phyloP scores from a whole-genome alignment of 2,329 filamentous ascomycete species.

The Sphaerulina musiva region DNA sequence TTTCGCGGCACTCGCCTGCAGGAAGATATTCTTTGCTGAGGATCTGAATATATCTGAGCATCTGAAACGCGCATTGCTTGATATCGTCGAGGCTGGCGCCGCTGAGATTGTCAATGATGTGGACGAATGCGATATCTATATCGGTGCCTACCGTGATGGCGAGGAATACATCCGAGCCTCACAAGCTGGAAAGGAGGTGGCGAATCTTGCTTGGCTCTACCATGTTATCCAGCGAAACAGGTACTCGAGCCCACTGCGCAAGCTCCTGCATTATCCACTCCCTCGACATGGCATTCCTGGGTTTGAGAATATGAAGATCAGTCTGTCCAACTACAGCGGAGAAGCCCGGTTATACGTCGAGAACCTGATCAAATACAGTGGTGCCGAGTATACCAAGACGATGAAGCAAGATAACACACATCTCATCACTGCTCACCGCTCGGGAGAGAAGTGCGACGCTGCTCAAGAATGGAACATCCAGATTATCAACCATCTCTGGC shows the following conservation, averaged over 20 bases:
- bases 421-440: constrained; percentile 80
- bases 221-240: constrained; percentile 80
- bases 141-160: constrained; percentile 83
- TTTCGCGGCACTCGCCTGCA: constrained; percentile 70
- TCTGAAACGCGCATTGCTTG: constrained; percentile 60
- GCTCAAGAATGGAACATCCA: constrained; percentile 87
- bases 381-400: constrained; percentile 86
- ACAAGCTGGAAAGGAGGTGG: constrained; percentile 71
- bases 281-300: constrained; percentile 70
- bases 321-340: constrained; percentile 91
- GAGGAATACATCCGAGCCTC: constrained; percentile 70
- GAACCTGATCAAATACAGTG: constrained; percentile 76
- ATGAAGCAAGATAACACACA: constrained; percentile 95
- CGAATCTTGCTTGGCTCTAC: constrained; percentile 90
- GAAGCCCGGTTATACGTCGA: constrained; percentile 90
- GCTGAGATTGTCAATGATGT: constrained; percentile 62
- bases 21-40: constrained; percentile 66
- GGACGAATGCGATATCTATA: constrained; percentile 69
- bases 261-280: constrained; percentile 83
- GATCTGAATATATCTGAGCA: constrained; percentile 67
- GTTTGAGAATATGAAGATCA: constrained; percentile 71
- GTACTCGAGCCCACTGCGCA: constrained; percentile 78
- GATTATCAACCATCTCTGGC: constrained; percentile 90
- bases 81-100: constrained; percentile 64
- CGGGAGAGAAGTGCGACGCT: constrained; percentile 88